Evolutionary conservation across 345 rosid species (phyloP), one percentile per base, ranked within the genome.

Genomic region (Kernera saxatilis): DNA sequence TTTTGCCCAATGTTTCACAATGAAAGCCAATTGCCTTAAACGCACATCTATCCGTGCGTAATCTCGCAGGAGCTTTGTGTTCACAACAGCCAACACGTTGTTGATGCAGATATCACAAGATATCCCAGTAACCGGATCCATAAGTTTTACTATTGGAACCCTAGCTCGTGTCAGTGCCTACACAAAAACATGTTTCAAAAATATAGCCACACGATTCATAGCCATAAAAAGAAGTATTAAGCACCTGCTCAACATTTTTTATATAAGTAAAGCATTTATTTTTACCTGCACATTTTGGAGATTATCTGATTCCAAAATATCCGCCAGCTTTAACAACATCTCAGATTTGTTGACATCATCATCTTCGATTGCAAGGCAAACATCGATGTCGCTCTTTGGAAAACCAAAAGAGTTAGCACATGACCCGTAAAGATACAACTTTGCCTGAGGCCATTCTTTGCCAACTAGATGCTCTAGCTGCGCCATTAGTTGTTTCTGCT

Each of bases 1-100:
- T 74, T 91, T 94, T 49, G 98, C 99, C 99, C 99, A 94, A 59
- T 94, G 98, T 78, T 94, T 94, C 57, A 94, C 92, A 70, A 91
- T 84, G 76, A 83, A 91, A 70, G 91, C 96, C 76, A 94, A 71
- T 79, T 94, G 99, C 73, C 82, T 79, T 72, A 91, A 73, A 60
- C 98, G 87, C 48, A 30, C 86, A 89, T 94, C 99, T 57, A 94
- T 85, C 49, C 59, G 81, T 0, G 96, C 84, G 78, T 94, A 94
- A 78, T 91, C 96, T 41, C 82, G 79, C 51, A 94, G 86, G 77
- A 94, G 99, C 84, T 89, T 94, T 32, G 99, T 94, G 82, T 94
- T 94, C 65, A 89, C 93, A 53, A 94, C 98, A 56, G 99, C 99
- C 79, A 91, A 85, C 69, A 87, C 81, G 69, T 94, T 94, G 84